Evolutionary conservation across 2,329 filamentous ascomycete species (phyloP), one percentile per base, ranked within the genome.

Genomic region (Pseudohalonectria lignicola): DNA sequence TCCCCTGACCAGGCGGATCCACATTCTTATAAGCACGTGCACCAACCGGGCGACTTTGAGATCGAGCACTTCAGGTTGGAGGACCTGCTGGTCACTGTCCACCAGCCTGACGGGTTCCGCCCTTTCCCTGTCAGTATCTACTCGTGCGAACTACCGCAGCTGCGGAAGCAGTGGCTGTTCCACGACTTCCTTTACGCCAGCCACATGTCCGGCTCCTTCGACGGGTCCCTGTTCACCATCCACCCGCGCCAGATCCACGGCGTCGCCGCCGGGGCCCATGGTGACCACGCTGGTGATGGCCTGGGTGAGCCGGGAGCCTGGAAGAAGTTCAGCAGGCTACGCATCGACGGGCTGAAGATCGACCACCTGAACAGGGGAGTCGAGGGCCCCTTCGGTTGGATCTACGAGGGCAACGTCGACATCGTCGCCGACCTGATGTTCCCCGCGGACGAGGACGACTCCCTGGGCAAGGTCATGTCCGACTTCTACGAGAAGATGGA

Each of bases 401-500:
- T 98, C 38, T 84, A 93, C 47, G 86, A 96, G 60, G 92, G 92
- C 25, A 94, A 92, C 45, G 87, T 98, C 30, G 92, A 98, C 54
- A 94, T 98, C 44, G 80, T 96, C 12, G 84, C 92, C 6, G 92
- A 98, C 52, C 79, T 98, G 46, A 90, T 94, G 77, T 85, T 98
- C 44, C 92, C 92, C 1, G 77, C 79, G 23, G 92, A 96, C 39
- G 76, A 78, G 30, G 85, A 94, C 42, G 87, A 90, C 44, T 85
- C 88, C 45, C 80, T 98, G 40, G 82, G 82, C 18, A 95, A 95
- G 56, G 87, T 95, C 33, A 84, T 98, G 74, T 81, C 83, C n/a
- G 88, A 95, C 54, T 88, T 98, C 51, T 96, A 96, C 59, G 90
- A 96, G 56, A 84, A 86, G 43, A 76, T 98, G 53, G 92, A 98